phyloP scores from a whole-genome alignment of 2,329 filamentous ascomycete genomes.

The Apiospora rasikravindrae region DNA sequence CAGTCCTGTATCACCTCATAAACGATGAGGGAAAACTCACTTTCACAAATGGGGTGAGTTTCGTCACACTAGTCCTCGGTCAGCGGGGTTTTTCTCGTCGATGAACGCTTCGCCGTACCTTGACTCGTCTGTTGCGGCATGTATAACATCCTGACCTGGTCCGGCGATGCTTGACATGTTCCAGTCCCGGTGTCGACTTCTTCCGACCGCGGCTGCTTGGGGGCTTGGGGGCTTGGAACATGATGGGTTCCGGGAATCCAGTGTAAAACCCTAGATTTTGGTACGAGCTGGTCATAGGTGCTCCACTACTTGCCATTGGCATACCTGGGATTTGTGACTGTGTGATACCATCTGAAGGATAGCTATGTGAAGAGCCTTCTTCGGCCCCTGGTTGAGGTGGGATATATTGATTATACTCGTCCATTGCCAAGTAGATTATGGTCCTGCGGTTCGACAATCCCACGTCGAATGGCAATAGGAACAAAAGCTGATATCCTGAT shows the following conservation, averaged over 20 bases:
- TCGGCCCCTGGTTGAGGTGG: constrained; percentile 41
- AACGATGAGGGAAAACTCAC: constrained; percentile 47
- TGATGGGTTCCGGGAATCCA: constrained; percentile 55
- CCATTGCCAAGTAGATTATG: background rate
- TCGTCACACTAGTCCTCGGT: constrained; percentile 79
- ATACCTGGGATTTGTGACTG: constrained; percentile 41
- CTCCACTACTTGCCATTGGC: constrained; percentile 35
- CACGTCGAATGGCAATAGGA: background rate
- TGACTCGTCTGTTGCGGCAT: constrained; percentile 87
- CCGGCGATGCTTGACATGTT: constrained; percentile 89
- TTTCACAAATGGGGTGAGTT: constrained; percentile 82
- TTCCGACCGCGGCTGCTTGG: constrained; percentile 51
- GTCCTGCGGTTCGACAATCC: background rate
- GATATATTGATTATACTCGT: constrained; percentile 24
- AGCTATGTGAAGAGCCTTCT: constrained; percentile 36
- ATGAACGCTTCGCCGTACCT: constrained; percentile 51
- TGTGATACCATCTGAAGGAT: constrained; percentile 41
- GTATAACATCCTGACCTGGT: constrained; percentile 94
- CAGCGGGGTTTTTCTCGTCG: constrained; percentile 33
- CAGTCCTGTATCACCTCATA: background rate
- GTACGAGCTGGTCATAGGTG: constrained; percentile 49
- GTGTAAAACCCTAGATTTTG: constrained; percentile 55
- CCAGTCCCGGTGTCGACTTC: constrained; percentile 57
- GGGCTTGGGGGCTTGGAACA: constrained; percentile 53
- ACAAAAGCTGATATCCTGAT: background rate